Percentiles rank a stretch among this genome's conserved stretches.
These are phyloP conservation scores for Macrolepiota fuliginosa DNA, from an alignment of 768 basidiomycete genomes.

Conservation along the genomic window DNA sequence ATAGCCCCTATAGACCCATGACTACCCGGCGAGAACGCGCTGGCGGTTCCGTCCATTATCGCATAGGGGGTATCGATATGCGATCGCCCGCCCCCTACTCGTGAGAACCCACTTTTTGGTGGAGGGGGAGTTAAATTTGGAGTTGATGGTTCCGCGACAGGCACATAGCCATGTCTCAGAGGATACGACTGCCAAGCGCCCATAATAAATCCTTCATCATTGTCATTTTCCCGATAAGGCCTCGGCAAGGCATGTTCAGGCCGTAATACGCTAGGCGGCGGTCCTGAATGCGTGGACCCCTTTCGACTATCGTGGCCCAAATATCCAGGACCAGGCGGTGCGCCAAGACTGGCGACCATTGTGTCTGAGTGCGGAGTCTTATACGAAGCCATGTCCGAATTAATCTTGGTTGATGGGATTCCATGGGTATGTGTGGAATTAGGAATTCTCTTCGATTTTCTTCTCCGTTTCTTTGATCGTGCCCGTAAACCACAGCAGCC, in stretches of 20 bases:
- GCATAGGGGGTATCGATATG: constrained; percentile 86
- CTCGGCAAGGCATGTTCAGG: constrained; percentile 71
- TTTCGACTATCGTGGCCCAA: constrained; percentile 37
- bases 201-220: constrained; percentile 90
- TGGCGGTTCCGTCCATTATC: constrained; percentile 32
- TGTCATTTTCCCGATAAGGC: constrained; percentile 76
- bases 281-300: constrained; percentile 53
- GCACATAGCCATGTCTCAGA: constrained; percentile 37
- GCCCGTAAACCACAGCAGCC: constrained; percentile 54
- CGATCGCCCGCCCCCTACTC: constrained; percentile 85
- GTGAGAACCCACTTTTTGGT: constrained; percentile 61
- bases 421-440: constrained; percentile 3
- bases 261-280: constrained; percentile 69
- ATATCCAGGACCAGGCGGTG: constrained; percentile 24
- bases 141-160: constrained; percentile 30
- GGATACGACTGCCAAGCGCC: constrained; percentile 85
- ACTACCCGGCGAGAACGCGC: constrained; percentile 21
- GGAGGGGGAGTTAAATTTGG: constrained; percentile 26
- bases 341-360: constrained; percentile 22
- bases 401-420: not conserved
- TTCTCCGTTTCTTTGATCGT: constrained; percentile 21
- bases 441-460: constrained; percentile 11
- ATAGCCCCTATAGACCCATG: constrained; percentile 1
- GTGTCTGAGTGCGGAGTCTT: constrained; percentile 32
- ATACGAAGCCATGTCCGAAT: constrained; percentile 50